Conservation (phyloP, 2,329 filamentous ascomycete species). For the Bertia moriformis region DNA sequence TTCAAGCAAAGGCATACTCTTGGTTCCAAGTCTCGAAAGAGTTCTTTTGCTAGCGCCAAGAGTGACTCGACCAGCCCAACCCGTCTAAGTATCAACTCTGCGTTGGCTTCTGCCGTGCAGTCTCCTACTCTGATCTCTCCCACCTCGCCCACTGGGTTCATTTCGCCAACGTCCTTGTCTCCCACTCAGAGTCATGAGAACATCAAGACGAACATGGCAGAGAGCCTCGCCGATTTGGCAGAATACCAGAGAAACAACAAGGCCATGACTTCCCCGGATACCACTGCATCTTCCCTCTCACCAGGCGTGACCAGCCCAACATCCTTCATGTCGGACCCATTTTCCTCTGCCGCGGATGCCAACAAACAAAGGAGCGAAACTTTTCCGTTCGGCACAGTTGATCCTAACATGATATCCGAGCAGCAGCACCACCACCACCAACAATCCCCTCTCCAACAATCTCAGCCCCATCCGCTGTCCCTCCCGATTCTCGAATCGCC, state of each 20-base stretch:
- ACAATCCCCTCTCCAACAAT: too few relatives aligned
- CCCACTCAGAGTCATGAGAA: constrained; percentile 33
- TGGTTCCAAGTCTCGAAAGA: constrained; percentile 9
- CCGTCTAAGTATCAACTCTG: constrained; percentile 22
- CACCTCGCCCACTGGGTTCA: constrained; percentile 32
- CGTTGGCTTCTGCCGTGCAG: constrained; percentile 27
- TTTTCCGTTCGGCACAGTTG: constrained; percentile 31
- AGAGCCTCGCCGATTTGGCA: constrained; percentile 23
- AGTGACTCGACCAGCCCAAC: constrained; percentile 27
- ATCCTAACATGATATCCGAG: not conserved
- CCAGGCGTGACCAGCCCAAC: constrained; percentile 36
- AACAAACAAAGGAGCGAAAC: constrained; percentile 45
- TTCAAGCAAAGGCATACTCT: constrained; percentile 52
- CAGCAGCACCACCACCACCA: too few relatives aligned
- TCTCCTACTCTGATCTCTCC: constrained; percentile 39
- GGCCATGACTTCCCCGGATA: constrained; percentile 30
- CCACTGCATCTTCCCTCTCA: constrained; percentile 28
- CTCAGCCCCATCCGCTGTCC: not conserved
- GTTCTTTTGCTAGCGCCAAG: constrained; percentile 14
- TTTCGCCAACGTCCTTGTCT: constrained; percentile 33
- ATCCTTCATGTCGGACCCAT: constrained; percentile 36
- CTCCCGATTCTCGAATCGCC: not conserved
- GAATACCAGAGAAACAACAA: not conserved
- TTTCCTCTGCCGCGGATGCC: constrained; percentile 22
- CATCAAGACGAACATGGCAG: constrained; percentile 32